Percentiles rank a stretch among this genome's conserved stretches.
These are phyloP conservation scores for Cordyceps pruinosa DNA, from an alignment of 2,329 filamentous ascomycete species.

Conservation along the genomic window DNA sequence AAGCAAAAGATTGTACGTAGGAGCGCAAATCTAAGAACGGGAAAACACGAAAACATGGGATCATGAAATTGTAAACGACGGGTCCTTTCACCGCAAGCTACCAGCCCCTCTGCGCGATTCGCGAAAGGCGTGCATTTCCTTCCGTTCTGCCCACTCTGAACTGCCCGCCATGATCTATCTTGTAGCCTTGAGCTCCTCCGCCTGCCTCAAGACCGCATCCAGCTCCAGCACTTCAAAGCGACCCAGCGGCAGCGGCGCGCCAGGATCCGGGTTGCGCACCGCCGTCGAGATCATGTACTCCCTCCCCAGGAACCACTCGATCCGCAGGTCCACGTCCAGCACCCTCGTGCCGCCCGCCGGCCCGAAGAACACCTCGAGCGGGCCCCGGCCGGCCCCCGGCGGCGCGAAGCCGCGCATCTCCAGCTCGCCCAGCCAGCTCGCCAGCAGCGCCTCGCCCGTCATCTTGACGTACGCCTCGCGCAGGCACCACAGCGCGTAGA, in stretches of 20 bases:
- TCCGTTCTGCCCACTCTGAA: too few relatives aligned
- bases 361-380: conserved; percentile 26
- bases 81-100: too few relatives aligned
- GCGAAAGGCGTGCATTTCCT: too few relatives aligned
- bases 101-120: too few relatives aligned
- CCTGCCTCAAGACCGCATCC: conserved; percentile 39
- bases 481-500: conserved; percentile 73
- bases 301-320: conserved; percentile 35
- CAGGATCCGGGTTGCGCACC: conserved; percentile 35
- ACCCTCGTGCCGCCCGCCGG: conserved; percentile 19
- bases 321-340: conserved; percentile 28
- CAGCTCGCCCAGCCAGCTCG: conserved; percentile 62
- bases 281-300: conserved; percentile 51
- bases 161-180: neutral
- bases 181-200: conserved; percentile 24
- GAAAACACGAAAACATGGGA: too few relatives aligned
- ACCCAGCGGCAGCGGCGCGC: conserved; percentile 34
- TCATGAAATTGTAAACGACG: too few relatives aligned
- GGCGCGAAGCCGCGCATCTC: conserved; percentile 60
- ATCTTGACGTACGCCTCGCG: conserved; percentile 80
- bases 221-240: conserved; percentile 37
- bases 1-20: neutral
- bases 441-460: conserved; percentile 69
- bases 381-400: conserved; percentile 30
- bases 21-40: too few relatives aligned